Conservation (phyloP, 768 basidiomycete species). For the Mycena latifolia region DNA sequence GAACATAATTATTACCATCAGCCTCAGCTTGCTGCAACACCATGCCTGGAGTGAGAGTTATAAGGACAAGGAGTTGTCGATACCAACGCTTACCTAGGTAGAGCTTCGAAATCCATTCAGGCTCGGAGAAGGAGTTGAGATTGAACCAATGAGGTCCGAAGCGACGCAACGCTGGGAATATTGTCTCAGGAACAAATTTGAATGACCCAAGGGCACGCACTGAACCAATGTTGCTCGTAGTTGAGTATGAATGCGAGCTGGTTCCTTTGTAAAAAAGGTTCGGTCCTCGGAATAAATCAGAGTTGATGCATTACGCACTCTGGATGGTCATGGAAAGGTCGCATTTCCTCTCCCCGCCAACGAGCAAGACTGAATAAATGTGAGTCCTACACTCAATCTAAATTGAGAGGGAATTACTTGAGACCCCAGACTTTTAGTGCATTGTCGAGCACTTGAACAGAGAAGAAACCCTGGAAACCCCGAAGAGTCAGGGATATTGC, state of each 20-base stretch:
- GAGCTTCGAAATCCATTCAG: constrained; percentile 87
- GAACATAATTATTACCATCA: constrained; percentile 70
- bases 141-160: constrained; percentile 81
- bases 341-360: constrained; percentile 90
- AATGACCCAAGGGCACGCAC: constrained; percentile 61
- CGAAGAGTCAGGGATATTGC: neutral
- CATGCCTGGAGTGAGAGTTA: constrained; percentile 57
- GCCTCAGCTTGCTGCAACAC: constrained; percentile 88
- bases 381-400: constrained; percentile 15
- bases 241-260: constrained; percentile 93
- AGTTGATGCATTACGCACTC: constrained; percentile 63
- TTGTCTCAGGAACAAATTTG: neutral
- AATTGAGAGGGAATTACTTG: constrained; percentile 57
- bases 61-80: neutral
- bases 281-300: neutral
- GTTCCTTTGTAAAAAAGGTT: constrained; percentile 55
- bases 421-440: constrained; percentile 89
- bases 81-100: constrained; percentile 63
- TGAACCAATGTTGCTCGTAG: constrained; percentile 90
- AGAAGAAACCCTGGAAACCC: constrained; percentile 80
- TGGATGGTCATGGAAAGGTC: constrained; percentile 78
- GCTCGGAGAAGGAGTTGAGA: constrained; percentile 79
- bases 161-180: constrained; percentile 58
- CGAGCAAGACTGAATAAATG: constrained; percentile 69
- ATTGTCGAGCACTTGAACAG: constrained; percentile 88